Base-by-base conservation (phyloP, 2,329 filamentous ascomycete genomes). In the Aspergillus chevalieri region DNA sequence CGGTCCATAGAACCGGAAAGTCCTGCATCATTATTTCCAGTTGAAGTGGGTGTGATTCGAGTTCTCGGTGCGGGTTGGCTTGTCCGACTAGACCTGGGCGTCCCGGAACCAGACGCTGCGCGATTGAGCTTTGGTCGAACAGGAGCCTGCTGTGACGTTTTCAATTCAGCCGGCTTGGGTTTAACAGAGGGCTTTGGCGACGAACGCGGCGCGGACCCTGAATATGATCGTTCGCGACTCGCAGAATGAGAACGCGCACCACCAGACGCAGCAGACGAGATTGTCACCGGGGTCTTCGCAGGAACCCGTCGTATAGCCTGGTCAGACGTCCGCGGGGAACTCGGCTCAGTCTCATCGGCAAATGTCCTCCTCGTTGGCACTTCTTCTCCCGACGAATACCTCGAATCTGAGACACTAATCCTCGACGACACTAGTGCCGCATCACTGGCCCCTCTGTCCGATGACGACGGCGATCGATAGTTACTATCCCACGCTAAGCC, bases 401-500 rank as follows among this genome's bases (percentile, higher is more conserved):
- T 60, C 7, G 55, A 49, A 28, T 48, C 54, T 6, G 61, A 60
- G 14, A 57, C 52, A 43, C 54, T 63, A 24, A 59, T 54, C 5
- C 62, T 58, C n/a, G 65, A 66, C 10, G 64, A 63, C 10, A 52
- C 59, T 12, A 62, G 38, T 3, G 64, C 59, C 8, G 62, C 60
- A 48, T 66, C 63, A 43, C 57, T 63, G 15, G 60, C 55, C 6
- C 56, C 54, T 52, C 60, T 64, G 8, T 63, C 59, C 6, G 59
- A 56, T 21, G 57, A 61, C 1, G 58, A 53, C 2, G 58, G 51
- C 9, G 62, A 46, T 6, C 57, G 61, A 26, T 64, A 62, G 15
- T 65, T 61, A 60, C 70, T 64, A 53, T 73, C 58, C 81, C 82
- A 85, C n/a, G 81, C 81, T 51, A 83, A 73, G 3, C 80, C 81